Conservation (phyloP, 2,329 filamentous ascomycete genomes). For the Metarhizium rileyi region DNA sequence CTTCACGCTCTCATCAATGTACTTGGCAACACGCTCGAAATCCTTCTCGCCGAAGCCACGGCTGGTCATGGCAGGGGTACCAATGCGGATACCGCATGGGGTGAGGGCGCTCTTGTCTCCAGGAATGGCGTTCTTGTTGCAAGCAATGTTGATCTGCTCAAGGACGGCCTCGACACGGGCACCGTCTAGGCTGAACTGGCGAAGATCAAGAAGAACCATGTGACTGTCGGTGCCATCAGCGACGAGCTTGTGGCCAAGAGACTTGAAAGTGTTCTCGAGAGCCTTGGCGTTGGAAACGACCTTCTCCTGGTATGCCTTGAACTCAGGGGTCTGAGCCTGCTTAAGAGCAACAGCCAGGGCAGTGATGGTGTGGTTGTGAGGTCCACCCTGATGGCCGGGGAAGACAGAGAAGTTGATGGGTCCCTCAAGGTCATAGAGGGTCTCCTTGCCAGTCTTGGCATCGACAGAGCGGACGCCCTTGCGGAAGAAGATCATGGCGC, state of each 20-base stretch:
- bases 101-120: conserved; percentile 96
- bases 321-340: conserved; percentile 83
- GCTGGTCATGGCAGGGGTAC: conserved; percentile 93
- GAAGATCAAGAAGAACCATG: conserved; percentile 91
- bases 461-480: conserved; percentile 89
- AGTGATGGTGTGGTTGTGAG: conserved; percentile 99
- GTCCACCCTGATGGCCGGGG: conserved; percentile 95
- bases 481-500: conserved; percentile 99
- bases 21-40: conserved; percentile 80
- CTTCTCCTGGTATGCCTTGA: conserved; percentile 87
- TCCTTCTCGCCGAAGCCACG: conserved; percentile 88
- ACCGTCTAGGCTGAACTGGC: conserved; percentile 77
- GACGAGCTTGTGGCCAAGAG: conserved; percentile 86
- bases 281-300: conserved; percentile 91
- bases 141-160: conserved; percentile 96
- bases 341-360: conserved; percentile 90
- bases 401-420: conserved; percentile 99
- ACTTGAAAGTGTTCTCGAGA: conserved; percentile 75
- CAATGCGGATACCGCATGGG: conserved; percentile 89
- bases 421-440: conserved; percentile 83
- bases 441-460: conserved; percentile 83
- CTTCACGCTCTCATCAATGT: conserved; percentile 84
- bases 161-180: conserved; percentile 93
- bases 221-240: conserved; percentile 95
- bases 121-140: conserved; percentile 99